These are phyloP conservation scores for Rhododendron vialii DNA, from an alignment of 148 eudicot species.

Conservation along the genomic window DNA sequence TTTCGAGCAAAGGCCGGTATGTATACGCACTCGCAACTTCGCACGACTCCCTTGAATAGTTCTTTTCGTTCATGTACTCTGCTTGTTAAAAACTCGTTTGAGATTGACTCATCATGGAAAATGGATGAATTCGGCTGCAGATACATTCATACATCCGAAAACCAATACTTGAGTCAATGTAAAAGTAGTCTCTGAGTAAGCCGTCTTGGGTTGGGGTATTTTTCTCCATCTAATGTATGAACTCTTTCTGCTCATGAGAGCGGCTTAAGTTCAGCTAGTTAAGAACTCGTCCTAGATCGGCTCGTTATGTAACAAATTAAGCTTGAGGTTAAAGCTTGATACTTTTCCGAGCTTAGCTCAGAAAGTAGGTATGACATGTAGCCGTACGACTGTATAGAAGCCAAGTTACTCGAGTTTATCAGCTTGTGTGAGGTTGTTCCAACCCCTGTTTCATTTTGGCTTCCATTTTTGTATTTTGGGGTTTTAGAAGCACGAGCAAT, in stretches of 20 bases:
- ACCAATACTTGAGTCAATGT: neutral
- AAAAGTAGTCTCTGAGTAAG: neutral
- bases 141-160: neutral
- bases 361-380: neutral
- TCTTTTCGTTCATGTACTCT: neutral
- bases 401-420: neutral
- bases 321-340: neutral
- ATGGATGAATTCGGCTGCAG: neutral
- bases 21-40: constrained; percentile 3
- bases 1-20: constrained; percentile 93
- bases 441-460: neutral
- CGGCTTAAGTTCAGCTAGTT: neutral
- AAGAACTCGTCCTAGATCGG: neutral
- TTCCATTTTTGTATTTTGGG: neutral
- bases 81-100: neutral
- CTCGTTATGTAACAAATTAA: neutral
- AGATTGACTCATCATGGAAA: neutral
- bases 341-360: neutral
- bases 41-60: neutral
- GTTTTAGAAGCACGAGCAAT: neutral
- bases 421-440: neutral
- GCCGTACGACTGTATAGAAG: neutral
- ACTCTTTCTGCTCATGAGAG: neutral
- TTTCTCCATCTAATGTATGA: neutral
- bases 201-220: neutral